phyloP scores from a whole-genome alignment of 352 stramenopile genomes.

The Pythium phragmitis region DNA sequence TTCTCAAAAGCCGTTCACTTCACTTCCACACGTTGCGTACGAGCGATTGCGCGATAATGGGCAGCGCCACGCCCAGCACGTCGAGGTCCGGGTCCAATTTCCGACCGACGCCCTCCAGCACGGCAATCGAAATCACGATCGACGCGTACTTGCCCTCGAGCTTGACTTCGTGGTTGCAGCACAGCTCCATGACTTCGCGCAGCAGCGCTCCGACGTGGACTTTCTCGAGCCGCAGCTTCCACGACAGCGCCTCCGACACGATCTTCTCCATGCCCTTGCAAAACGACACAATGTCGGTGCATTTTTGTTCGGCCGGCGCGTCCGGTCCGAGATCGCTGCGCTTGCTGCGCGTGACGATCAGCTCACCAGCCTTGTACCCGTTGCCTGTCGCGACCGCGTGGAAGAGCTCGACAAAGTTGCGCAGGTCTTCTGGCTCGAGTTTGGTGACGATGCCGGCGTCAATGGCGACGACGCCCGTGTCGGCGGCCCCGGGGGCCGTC shows the following conservation, averaged over 20 bases:
- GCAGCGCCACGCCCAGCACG: conserved; percentile 86
- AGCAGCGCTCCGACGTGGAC: conserved; percentile 76
- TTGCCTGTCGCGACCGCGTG: conserved; percentile 78
- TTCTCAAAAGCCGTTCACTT: neutral
- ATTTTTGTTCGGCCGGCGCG: conserved; percentile 43
- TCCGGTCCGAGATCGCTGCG: conserved; percentile 34
- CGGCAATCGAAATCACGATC: conserved; percentile 93
- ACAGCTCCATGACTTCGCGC: conserved; percentile 86
- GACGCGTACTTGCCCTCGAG: conserved; percentile 94
- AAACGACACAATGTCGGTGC: conserved; percentile 72
- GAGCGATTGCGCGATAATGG: conserved; percentile 92
- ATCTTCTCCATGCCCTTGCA: conserved; percentile 72
- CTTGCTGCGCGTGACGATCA: conserved; percentile 74
- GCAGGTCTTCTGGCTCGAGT: conserved; percentile 69
- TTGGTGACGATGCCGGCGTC: conserved; percentile 86
- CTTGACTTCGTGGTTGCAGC: conserved; percentile 91
- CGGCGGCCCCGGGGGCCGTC: conserved; percentile 7
- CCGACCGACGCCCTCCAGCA: conserved; percentile 91
- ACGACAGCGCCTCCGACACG: conserved; percentile 61
- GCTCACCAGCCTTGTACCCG: conserved; percentile 71
- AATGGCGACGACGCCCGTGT: conserved; percentile 63
- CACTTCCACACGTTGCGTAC: conserved; percentile 65
- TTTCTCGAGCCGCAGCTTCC: conserved; percentile 63
- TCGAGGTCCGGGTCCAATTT: conserved; percentile 91
- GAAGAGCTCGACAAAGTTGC: conserved; percentile 88